Conservation (phyloP, 805 yeast genomes). For the Maudiozyma saulgeensis region DNA sequence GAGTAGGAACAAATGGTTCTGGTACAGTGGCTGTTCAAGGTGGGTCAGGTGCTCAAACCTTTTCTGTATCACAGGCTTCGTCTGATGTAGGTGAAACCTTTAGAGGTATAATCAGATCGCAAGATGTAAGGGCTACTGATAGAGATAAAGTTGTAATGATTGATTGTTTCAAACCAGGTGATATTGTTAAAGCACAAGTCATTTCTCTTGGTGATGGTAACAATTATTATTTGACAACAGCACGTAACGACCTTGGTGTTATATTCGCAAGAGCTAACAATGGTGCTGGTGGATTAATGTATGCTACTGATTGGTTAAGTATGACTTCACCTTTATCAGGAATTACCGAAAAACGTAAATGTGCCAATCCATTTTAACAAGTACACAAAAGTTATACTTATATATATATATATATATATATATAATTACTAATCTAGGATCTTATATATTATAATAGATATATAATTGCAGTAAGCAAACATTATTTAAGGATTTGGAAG, state of each 20-base stretch:
- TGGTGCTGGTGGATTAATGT: constrained; percentile 68
- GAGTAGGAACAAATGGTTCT: constrained; percentile 51
- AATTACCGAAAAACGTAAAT: constrained; percentile 66
- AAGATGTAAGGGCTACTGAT: constrained; percentile 86
- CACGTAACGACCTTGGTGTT: constrained; percentile 87
- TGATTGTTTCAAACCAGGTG: constrained; percentile 84
- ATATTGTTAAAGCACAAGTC: constrained; percentile 75
- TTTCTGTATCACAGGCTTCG: constrained; percentile 38
- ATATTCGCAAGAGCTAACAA: constrained; percentile 66
- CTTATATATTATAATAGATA: too few relatives aligned
- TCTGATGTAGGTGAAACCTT: constrained; percentile 79
- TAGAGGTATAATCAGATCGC: constrained; percentile 75
- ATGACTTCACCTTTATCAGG: constrained; percentile 80
- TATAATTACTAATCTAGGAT: neutral
- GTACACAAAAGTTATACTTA: neutral
- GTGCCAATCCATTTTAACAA: constrained; percentile 72
- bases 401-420: neutral
- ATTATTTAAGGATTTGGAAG: too few relatives aligned
- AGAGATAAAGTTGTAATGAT: constrained; percentile 75
- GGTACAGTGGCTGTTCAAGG: constrained; percentile 38
- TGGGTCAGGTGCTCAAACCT: constrained; percentile 43
- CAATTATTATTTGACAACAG: constrained; percentile 81
- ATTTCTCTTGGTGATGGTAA: constrained; percentile 87
- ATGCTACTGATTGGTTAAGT: constrained; percentile 91
- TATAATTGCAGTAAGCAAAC: too few relatives aligned